Evolutionary conservation across 2,329 filamentous ascomycete genomes (phyloP).

Genomic region (Fusarium sp.): DNA sequence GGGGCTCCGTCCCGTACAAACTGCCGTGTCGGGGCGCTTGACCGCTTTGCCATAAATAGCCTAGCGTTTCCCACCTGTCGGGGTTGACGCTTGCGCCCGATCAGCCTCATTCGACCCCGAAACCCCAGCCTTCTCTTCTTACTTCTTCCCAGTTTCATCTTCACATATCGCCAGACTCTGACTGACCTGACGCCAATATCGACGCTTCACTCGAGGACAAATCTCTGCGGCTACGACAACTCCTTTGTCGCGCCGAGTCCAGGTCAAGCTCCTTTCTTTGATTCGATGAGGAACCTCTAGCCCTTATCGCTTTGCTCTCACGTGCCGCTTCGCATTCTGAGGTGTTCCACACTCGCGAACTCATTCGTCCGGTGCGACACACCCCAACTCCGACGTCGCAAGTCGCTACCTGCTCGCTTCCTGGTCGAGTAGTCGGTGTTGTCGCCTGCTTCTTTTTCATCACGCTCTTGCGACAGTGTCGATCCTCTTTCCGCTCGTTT

Average conservation of each 20-base stretch:
- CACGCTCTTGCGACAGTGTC: constrained; percentile 24
- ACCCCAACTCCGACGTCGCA: constrained; percentile 45
- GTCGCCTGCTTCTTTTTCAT: constrained; percentile 10
- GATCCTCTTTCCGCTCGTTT: constrained; percentile 13
- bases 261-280: neutral
- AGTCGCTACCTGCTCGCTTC: constrained; percentile 23
- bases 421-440: constrained; percentile 19
- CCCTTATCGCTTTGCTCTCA: constrained; percentile 23
- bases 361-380: constrained; percentile 36
- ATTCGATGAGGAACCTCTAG: neutral
- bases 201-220: constrained; percentile 8
- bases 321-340: constrained; percentile 23
- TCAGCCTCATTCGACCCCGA: constrained; percentile 44
- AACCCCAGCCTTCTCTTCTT: constrained; percentile 43
- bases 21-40: constrained; percentile 26
- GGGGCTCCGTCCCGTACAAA: constrained; percentile 12
- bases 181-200: neutral
- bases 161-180: constrained; percentile 9
- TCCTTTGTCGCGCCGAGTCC: constrained; percentile 20
- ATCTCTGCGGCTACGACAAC: constrained; percentile 6
- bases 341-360: constrained; percentile 32
- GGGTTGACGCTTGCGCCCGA: constrained; percentile 37
- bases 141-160: constrained; percentile 27
- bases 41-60: constrained; percentile 40
- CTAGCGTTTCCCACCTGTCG: constrained; percentile 27